Base-by-base conservation (phyloP, 768 basidiomycete species). In the Mycena vulgaris region DNA sequence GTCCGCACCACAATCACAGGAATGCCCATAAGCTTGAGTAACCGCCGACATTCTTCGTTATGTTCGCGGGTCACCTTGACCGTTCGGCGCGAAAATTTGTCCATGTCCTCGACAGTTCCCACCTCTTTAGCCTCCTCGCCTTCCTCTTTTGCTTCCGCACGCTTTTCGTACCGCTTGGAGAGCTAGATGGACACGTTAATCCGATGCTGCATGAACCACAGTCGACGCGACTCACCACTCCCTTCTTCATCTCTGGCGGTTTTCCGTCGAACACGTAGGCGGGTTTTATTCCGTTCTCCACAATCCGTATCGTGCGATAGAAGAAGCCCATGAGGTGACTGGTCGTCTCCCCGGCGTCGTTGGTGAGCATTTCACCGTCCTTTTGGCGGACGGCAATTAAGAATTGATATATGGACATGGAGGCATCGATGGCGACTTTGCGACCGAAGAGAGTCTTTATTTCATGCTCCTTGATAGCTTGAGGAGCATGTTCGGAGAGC, bases 291-390 rank as follows among this genome's bases (percentile, higher is more conserved):
- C 98, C 98, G 73, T 99, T 97, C 82, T 99, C 98, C 21, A 97
- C 97, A 79, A 99, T 99, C 27, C 98, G 89, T 68, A 99, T 95
- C 0, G 98, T 99, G 42, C 97, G 89, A 77, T 98, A 98, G 84
- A 99, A 99, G 80, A 99, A 93, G 0, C 98, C 98, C 96, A 99
- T 98, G 14, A 99, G 85, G 82, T 99, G 97, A 83, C 96, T 97
- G 2, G 98, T 99, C 5, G 96, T 98, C 78, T 99, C 98, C 21
- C 98, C 98, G 0, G 92, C 91, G n/a, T 99, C 97, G 78, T 98
- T 98, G 75, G 93, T 97, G 74, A 99, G 88, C 87, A 97, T 89
- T 81, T 99, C 96, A 23, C 98, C 98, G 79, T 99, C 98, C 79
- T 91, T 92, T 81, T 97, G 96, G 33, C 98, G 89, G 14, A 99